Percentiles rank a stretch among this genome's conserved stretches.
Evolutionary conservation across 176 grass and related monocot genomes (phyloP).

Genomic region (Hordeum marinum): DNA sequence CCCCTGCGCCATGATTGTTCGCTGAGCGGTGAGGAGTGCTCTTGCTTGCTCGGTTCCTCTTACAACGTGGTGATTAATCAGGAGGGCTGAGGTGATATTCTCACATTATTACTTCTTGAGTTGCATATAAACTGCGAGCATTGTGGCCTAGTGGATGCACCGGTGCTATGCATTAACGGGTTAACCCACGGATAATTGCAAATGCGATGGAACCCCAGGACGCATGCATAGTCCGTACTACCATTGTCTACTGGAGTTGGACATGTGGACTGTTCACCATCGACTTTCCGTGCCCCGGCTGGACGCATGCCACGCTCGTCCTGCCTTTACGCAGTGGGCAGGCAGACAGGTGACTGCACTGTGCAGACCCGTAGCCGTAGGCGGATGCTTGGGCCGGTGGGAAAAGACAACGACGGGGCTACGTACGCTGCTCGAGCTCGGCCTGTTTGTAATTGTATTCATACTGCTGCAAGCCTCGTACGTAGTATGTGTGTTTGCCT

Average conservation of each 20-base stretch:
- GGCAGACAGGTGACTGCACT: neutral
- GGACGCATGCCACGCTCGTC: neutral
- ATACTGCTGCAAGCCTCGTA: too few species aligned
- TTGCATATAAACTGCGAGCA: too few species aligned
- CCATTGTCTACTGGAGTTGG: neutral
- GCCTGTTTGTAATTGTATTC: too few species aligned
- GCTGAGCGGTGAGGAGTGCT: neutral
- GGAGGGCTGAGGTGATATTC: too few species aligned
- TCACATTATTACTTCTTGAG: too few species aligned
- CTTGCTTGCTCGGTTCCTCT: too few species aligned
- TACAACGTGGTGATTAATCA: too few species aligned
- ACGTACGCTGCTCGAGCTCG: neutral
- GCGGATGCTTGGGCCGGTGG: neutral
- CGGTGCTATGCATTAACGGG: too few species aligned
- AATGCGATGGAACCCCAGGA: too few species aligned
- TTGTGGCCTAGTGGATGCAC: too few species aligned
- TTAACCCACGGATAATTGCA: too few species aligned
- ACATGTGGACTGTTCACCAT: neutral
- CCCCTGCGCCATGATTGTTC: neutral
- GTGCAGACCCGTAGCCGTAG: neutral
- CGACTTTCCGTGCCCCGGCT: neutral
- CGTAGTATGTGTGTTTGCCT: neutral
- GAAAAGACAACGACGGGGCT: neutral
- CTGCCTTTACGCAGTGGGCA: neutral
- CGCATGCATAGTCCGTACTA: neutral